Evolutionary conservation across 305 asterid genomes (phyloP).

Genomic region (Lippia alba): DNA sequence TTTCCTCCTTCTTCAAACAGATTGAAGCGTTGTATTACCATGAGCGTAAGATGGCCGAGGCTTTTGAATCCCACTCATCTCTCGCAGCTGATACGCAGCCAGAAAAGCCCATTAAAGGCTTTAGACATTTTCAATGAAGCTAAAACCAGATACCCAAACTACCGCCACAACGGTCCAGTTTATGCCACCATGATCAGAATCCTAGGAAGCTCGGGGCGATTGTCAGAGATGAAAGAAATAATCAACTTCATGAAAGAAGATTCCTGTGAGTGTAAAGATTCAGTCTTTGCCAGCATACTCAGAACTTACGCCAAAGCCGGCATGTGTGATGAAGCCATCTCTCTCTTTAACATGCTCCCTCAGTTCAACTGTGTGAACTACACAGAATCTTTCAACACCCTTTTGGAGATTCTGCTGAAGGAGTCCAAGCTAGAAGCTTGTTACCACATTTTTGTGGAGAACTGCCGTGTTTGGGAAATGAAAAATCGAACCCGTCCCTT

Average conservation of each 20-base stretch:
- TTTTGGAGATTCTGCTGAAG: constrained; percentile 64
- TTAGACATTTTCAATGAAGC: constrained; percentile 71
- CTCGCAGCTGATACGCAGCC: constrained; percentile 65
- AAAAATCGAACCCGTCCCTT: constrained; percentile 56
- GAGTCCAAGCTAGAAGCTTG: constrained; percentile 54
- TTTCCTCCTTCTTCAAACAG: not conserved
- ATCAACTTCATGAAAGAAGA: constrained; percentile 68
- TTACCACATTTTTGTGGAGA: constrained; percentile 57
- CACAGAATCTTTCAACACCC: constrained; percentile 62
- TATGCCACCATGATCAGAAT: constrained; percentile 64
- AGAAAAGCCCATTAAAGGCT: constrained; percentile 83
- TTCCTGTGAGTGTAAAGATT: constrained; percentile 76
- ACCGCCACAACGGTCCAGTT: constrained; percentile 71
- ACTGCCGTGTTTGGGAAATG: constrained; percentile 64
- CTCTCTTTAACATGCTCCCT: constrained; percentile 62
- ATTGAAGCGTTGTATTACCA: constrained; percentile 30
- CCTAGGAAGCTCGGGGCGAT: constrained; percentile 59
- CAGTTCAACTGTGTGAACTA: constrained; percentile 73
- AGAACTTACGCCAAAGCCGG: constrained; percentile 62
- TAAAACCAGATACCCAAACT: constrained; percentile 57
- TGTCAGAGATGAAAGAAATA: constrained; percentile 64
- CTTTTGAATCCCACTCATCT: constrained; percentile 63
- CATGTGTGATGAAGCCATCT: constrained; percentile 60
- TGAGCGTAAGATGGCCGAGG: constrained; percentile 81
- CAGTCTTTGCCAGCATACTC: constrained; percentile 62